phyloP scores from a whole-genome alignment of 371 early-diverging fungal genomes.

The Batrachochytrium dendrobatidis region DNA sequence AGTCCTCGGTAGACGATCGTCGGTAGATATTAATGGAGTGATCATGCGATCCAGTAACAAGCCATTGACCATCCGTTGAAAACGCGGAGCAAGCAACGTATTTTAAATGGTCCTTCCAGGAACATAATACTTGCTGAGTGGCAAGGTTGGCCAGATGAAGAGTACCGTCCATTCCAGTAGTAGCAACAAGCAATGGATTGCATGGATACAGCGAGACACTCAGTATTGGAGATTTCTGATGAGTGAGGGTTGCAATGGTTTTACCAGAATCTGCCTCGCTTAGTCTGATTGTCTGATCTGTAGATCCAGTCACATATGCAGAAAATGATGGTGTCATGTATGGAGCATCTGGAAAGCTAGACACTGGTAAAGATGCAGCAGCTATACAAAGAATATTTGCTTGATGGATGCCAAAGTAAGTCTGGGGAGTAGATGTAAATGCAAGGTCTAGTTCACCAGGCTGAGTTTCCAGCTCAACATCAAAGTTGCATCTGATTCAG shows the following conservation, averaged over 20 bases:
- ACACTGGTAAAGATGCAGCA: constrained; percentile 11
- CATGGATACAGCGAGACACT: constrained; percentile 60
- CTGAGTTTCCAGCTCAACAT: neutral
- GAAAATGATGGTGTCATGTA: constrained; percentile 18
- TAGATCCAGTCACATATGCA: constrained; percentile 49
- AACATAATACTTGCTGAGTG: constrained; percentile 19
- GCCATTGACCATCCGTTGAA: constrained; percentile 44
- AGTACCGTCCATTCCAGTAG: constrained; percentile 67
- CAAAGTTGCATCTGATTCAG: neutral
- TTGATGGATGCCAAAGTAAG: constrained; percentile 35
- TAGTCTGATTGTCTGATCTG: constrained; percentile 59
- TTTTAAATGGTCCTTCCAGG: constrained; percentile 58
- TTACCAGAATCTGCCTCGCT: constrained; percentile 33
- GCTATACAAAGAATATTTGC: constrained; percentile 49
- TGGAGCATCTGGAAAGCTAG: constrained; percentile 25
- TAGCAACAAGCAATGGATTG: constrained; percentile 46
- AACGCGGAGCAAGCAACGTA: constrained; percentile 56
- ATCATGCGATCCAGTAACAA: constrained; percentile 68
- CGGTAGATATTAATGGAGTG: constrained; percentile 56
- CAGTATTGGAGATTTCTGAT: constrained; percentile 56
- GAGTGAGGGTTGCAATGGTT: constrained; percentile 35
- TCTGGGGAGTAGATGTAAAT: neutral
- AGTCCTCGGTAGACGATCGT: neutral
- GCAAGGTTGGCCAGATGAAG: constrained; percentile 52
- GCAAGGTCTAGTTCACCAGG: neutral